Evolutionary conservation across 2,329 filamentous ascomycete genomes (phyloP), one percentile per base, ranked within the genome.

Genomic region (Cladosporium sp.): DNA sequence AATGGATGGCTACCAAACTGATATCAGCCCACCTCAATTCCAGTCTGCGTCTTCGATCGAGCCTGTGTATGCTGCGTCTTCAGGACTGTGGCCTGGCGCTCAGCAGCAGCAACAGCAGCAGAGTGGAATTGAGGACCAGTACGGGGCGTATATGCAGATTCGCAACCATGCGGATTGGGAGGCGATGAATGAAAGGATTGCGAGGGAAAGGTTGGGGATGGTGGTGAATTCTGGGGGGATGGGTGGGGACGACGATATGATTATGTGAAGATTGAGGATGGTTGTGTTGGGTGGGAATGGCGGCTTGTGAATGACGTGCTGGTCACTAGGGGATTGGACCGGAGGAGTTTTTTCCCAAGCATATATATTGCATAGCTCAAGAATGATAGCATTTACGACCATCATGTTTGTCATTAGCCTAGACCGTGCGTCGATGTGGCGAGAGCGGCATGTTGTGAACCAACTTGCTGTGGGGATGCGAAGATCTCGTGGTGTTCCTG

Each of bases 1-100:
- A 86, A 77, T 86, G 57, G 89, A 87, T 7, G 93, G 93, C 16
- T 97, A 96, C 75, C 86, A 73, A 79, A 18, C 28, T 2, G 10
- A 7, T 4, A 13, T 46, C 1, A 46, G 21, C 39, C 39, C 65
- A 87, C 89, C 73, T 87, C 89, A 67, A 84, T 68, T 89, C 71
- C 79, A 83, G 64, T 83, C 82, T 2, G 79, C 78, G 2, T 81
- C 81, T 13, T 83, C 88, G 0, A 88, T 85, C 2, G 90, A 92
- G 68, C 90, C 90, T 0, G 89, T 89, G n/a, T 92, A 92, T 75
- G 84, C 77, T 68, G 75, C 74, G 48, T n/a, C 21, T 8, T 69
- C 68, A 76, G 71, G 67, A 61, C 75, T 63, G 73, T 78, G 73
- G 82, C 78, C 34, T 21, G 60, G 60, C 8, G 67, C 64, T 10